phyloP scores from a whole-genome alignment of 148 eudicot genomes.

The Pouteria glomerata region DNA sequence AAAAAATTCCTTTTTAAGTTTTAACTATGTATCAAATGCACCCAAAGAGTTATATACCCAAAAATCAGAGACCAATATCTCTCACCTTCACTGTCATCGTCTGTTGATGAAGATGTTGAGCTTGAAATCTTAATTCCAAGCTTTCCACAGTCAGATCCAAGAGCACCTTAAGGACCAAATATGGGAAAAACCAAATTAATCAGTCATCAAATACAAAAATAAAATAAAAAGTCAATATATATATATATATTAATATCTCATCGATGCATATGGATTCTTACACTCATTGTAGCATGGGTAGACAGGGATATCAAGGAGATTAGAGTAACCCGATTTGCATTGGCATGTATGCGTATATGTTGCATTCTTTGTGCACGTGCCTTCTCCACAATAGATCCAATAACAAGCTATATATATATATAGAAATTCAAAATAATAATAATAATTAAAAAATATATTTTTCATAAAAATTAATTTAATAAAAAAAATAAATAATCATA shows the following conservation, averaged over 20 bases:
- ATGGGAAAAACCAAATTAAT: too few relatives aligned
- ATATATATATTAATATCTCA: too few relatives aligned
- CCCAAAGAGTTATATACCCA: too few relatives aligned
- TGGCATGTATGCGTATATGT: conserved; percentile 48
- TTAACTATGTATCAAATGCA: too few relatives aligned
- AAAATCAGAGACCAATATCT: too few relatives aligned
- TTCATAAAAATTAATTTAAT: too few relatives aligned
- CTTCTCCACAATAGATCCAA: conserved; percentile 76
- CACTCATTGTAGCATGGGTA: conserved; percentile 71
- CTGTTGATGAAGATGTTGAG: conserved; percentile 23
- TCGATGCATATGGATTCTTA: conserved; percentile 32
- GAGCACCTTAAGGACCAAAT: conserved; percentile 46
- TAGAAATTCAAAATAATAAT: not conserved
- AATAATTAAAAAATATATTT: too few relatives aligned
- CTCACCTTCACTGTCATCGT: conserved; percentile 27
- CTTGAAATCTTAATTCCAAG: conserved; percentile 46
- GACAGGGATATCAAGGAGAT: conserved; percentile 48
- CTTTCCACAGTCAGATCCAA: conserved; percentile 55
- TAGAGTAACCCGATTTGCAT: conserved; percentile 49
- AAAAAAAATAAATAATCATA: too few relatives aligned
- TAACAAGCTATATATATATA: conserved; percentile 46
- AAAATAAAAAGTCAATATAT: too few relatives aligned
- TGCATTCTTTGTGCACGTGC: conserved; percentile 47
- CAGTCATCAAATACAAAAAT: too few relatives aligned
- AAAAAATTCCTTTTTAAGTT: too few relatives aligned